These are phyloP conservation scores for Citrus medica DNA, from an alignment of 345 rosid species.

Conservation along the genomic window DNA sequence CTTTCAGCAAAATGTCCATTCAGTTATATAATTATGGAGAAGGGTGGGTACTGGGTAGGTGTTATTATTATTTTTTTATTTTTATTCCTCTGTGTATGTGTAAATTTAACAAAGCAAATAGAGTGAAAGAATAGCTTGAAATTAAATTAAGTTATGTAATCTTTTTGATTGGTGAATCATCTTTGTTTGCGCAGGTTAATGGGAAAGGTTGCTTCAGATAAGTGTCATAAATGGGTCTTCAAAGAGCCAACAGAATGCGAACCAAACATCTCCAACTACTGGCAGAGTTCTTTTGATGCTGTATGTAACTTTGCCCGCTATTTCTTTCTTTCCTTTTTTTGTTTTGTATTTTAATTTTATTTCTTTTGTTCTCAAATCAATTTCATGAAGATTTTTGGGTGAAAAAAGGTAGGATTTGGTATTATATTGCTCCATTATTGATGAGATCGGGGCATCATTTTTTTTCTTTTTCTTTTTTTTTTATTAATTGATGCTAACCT, in stretches of 20 bases:
- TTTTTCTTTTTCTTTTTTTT: background rate
- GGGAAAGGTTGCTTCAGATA: slow-evolving; percentile 99
- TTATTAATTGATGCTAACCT: slow-evolving; percentile 25
- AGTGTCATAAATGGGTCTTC: slow-evolving; percentile 98
- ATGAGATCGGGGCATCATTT: slow-evolving; percentile 16
- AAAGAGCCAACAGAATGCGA: slow-evolving; percentile 95
- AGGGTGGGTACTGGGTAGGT: slow-evolving; percentile 99
- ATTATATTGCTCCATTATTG: slow-evolving; percentile 8
- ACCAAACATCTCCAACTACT: slow-evolving; percentile 89
- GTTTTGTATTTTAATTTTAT: background rate
- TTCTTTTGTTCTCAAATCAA: background rate
- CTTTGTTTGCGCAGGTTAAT: slow-evolving; percentile 57
- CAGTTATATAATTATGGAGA: slow-evolving; percentile 99
- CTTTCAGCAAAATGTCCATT: slow-evolving; percentile 99
- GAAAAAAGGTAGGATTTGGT: background rate
- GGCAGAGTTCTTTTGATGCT: slow-evolving; percentile 99
- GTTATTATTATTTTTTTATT: slow-evolving; percentile 25
- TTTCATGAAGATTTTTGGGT: background rate
- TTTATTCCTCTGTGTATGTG: background rate
- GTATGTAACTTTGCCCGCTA: slow-evolving; percentile 35
- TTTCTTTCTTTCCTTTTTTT: background rate
- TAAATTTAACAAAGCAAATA: background rate
- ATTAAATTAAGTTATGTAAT: background rate
- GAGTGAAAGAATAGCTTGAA: background rate
- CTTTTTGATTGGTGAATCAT: slow-evolving; percentile 7